phyloP scores from a whole-genome alignment of 2,329 filamentous ascomycete species.

The Exophiala aquamarina region DNA sequence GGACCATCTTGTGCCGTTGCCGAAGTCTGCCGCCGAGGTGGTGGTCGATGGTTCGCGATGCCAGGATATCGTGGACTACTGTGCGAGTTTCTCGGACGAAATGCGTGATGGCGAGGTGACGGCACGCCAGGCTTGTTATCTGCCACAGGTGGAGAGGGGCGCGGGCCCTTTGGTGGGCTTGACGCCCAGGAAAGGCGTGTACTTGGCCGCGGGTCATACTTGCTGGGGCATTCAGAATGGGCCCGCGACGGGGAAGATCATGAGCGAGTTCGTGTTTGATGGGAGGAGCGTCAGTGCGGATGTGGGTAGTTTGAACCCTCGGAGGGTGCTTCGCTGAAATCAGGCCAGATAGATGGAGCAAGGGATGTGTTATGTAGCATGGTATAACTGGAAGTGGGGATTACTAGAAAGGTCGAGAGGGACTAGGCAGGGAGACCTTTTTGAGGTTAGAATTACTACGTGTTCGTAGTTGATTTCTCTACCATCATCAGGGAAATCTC shows the following conservation, averaged over 20 bases:
- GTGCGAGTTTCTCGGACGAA: conserved; percentile 55
- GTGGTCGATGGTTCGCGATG: conserved; percentile 73
- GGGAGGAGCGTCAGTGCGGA: conserved; percentile 68
- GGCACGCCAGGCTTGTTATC: conserved; percentile 84
- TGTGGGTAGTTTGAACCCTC: conserved; percentile 66
- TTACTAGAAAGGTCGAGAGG: no score
- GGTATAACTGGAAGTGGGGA: no score
- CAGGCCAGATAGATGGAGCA: no score
- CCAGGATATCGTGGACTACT: conserved; percentile 81
- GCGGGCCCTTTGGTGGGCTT: conserved; percentile 72
- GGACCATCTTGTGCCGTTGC: conserved; percentile 72
- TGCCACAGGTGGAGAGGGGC: conserved; percentile 67
- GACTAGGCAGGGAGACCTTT: no score
- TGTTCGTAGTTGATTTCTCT: no score
- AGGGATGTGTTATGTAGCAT: no score
- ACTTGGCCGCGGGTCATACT: conserved; percentile 85
- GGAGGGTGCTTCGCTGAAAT: conserved; percentile 48
- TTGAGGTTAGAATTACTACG: no score
- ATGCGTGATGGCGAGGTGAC: conserved; percentile 69
- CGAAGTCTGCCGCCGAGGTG: conserved; percentile 72
- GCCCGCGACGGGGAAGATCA: conserved; percentile 78
- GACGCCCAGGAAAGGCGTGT: conserved; percentile 71
- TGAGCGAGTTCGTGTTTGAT: conserved; percentile 77
- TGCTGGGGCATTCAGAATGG: conserved; percentile 99
- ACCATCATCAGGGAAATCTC: no score